phyloP scores from a whole-genome alignment of 2,329 filamentous ascomycete genomes.

The Phaeosphaeria sp. region DNA sequence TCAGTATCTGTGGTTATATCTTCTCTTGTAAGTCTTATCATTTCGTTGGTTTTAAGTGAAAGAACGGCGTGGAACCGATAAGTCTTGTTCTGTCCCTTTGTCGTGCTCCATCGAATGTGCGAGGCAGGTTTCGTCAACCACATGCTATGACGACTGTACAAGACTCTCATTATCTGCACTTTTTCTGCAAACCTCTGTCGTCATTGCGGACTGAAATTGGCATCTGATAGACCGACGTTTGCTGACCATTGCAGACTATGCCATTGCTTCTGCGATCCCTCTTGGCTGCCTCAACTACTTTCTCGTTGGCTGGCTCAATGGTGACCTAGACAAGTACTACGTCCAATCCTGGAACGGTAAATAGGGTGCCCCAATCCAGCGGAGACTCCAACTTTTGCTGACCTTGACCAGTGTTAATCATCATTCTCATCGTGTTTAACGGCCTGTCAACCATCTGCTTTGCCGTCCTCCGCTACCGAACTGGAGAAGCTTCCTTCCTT shows the following conservation, averaged over 20 bases:
- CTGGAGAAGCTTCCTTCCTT: conserved; percentile 60
- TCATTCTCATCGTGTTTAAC: conserved; percentile 69
- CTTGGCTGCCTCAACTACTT: conserved; percentile 73
- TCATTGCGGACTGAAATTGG: too few species aligned
- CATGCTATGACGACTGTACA: too few species aligned
- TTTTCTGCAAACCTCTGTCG: too few species aligned
- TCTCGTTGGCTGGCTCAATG: conserved; percentile 72
- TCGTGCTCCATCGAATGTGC: too few species aligned
- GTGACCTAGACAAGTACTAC: conserved; percentile 79
- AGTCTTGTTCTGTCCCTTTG: too few species aligned
- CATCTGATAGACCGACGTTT: too few species aligned
- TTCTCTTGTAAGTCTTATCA: conserved; percentile 56
- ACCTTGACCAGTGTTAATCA: conserved; percentile 59
- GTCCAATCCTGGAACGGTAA: conserved; percentile 68
- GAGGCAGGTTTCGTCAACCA: too few species aligned
- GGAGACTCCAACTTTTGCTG: neutral
- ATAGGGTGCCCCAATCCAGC: neutral
- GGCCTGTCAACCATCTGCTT: conserved; percentile 65
- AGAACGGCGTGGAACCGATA: too few species aligned
- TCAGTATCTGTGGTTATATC: conserved; percentile 73
- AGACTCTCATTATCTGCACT: too few species aligned
- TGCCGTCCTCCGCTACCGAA: conserved; percentile 67
- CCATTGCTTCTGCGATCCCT: conserved; percentile 69
- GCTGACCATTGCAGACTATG: conserved; percentile 56
- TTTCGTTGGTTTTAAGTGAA: too few species aligned